Evolutionary conservation across 106 monocot species (phyloP), one percentile per base, ranked within the genome.

Genomic region (Cymbidium sinense): DNA sequence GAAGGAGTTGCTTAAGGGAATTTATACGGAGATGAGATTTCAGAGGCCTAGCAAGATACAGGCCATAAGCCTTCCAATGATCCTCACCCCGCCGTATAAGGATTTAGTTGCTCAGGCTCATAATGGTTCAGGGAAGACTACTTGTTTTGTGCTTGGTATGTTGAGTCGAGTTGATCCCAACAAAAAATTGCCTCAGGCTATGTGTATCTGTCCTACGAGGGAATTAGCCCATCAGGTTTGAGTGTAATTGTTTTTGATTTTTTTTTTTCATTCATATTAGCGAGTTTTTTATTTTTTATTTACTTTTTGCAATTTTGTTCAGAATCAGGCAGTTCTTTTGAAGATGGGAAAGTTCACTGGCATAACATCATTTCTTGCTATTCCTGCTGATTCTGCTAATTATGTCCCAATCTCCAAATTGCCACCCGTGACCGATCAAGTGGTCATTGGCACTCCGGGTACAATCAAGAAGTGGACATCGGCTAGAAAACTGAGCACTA

Each of bases 121-220:
- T 79, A 96, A 96, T 78, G 96, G 96, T 21, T 94, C 94, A 12
- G 96, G 96, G 36, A 96, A 96, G 80, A 96, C 96, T 2, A 96
- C 94, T 3, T 96, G 96, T 44, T 96, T 96, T 78, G 93, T 94
- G n/a, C 89, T 96, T 52, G 96, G 96, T 11, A 96, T 96, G 96
- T 70, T 96, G 50, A 94, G 91, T 64, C 83, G 93, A 23, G 93
- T 96, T 15, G 89, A 96, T 86, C 91, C 96, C 0, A 80, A 43
- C 12, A 88, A 75, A 62, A 83, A 88, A 50, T 37, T 79, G 5
- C 93, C 93, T 33, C 96, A 96, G 80, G 96, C 96, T 2, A 84
- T 96, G 28, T 96, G 96, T 77, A 91, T 96, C 20, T 96, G 96
- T 50, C 96, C 96, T 17, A 96, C 96, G 3, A 84, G 96, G 61